Evolutionary conservation across 768 basidiomycete species (phyloP).

Genomic region (Termitomyces titanicus): DNA sequence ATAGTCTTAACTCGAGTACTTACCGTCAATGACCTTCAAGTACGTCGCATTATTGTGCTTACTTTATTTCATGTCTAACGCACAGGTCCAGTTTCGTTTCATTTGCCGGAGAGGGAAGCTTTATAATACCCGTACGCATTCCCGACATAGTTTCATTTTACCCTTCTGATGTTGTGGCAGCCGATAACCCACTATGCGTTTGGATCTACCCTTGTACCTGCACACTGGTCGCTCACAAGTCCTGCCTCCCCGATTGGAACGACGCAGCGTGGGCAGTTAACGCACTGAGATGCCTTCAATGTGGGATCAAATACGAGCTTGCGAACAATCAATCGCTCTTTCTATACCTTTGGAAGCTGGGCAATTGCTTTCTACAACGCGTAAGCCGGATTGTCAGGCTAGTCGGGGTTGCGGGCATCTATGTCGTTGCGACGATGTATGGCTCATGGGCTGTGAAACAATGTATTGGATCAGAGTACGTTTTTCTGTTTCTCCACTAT

Average conservation of each 20-base stretch:
- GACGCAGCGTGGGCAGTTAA: constrained; percentile 49
- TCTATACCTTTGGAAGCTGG: constrained; percentile 42
- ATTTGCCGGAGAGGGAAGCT: constrained; percentile 74
- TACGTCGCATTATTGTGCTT: constrained; percentile 7
- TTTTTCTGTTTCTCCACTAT: not conserved
- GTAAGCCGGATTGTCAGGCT: constrained; percentile 52
- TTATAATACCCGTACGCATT: constrained; percentile 37
- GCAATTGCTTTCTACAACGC: constrained; percentile 47
- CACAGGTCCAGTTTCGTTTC: constrained; percentile 68
- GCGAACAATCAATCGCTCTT: constrained; percentile 56
- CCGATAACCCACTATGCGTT: constrained; percentile 43
- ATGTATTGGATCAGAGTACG: constrained; percentile 67
- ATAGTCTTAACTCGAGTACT: constrained; percentile 8
- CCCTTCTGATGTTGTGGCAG: constrained; percentile 23
- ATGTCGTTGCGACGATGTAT: constrained; percentile 54
- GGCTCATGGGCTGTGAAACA: constrained; percentile 67
- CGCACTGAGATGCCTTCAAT: constrained; percentile 79
- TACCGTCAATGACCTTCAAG: constrained; percentile 23
- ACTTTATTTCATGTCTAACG: not conserved
- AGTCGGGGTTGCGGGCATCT: constrained; percentile 41
- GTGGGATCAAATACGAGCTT: constrained; percentile 60
- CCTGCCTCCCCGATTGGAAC: constrained; percentile 78
- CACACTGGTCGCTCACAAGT: constrained; percentile 75
- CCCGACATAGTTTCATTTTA: not conserved
- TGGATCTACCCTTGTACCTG: constrained; percentile 84